Conservation (phyloP, 257 asterid species). For the Anisodus acutangulus region DNA sequence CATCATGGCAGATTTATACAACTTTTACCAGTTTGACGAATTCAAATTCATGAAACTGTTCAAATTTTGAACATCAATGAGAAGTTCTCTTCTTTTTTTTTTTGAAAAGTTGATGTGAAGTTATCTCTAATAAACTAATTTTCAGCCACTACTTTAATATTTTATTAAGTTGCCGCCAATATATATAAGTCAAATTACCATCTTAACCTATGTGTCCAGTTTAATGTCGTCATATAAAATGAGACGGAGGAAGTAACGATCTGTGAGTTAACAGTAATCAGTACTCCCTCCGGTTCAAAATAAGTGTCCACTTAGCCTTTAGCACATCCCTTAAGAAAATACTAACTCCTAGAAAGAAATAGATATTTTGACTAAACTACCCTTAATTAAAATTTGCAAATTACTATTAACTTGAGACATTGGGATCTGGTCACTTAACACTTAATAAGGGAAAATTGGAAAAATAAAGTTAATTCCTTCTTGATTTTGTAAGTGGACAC, state of each 20-base stretch:
- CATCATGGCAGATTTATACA: neutral
- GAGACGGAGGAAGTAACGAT: neutral
- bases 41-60: constrained; percentile 1
- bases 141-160: neutral
- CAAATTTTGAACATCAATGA: neutral
- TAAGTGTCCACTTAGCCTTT: too few relatives aligned
- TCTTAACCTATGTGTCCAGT: neutral
- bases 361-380: too few relatives aligned
- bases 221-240: neutral
- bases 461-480: too few relatives aligned
- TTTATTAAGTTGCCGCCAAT: neutral
- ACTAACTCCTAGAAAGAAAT: too few relatives aligned
- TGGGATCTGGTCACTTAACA: too few relatives aligned
- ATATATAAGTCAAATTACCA: neutral
- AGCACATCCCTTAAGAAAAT: too few relatives aligned
- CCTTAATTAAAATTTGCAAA: too few relatives aligned
- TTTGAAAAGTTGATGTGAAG: neutral
- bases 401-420: too few relatives aligned
- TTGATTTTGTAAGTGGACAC: too few relatives aligned
- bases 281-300: too few relatives aligned
- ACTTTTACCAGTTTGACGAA: neutral
- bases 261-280: neutral
- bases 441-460: too few relatives aligned
- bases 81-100: too few relatives aligned
- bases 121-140: neutral